Evolutionary conservation across 2,329 filamentous ascomycete species (phyloP), one percentile per base, ranked within the genome.

Genomic region (Elsinoe arachidis): DNA sequence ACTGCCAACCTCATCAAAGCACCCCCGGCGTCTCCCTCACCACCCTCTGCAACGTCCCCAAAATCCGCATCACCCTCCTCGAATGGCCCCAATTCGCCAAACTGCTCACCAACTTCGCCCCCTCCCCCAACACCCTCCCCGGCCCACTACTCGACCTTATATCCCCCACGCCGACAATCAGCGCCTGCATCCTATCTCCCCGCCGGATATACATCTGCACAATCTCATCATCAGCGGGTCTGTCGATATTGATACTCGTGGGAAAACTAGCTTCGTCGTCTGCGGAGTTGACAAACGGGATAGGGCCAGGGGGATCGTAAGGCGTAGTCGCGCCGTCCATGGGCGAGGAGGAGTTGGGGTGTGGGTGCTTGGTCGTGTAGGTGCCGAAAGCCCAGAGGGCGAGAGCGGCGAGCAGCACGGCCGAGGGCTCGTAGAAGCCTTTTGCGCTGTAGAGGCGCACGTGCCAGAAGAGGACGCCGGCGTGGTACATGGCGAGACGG

Each of bases 321-420:
- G 93, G 93, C 6, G 93, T 99, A 38, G 90, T 89, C 56, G 90
- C 89, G 64, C 93, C 93, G 60, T 78, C 76, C 46, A 86, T 79
- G 60, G 86, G 84, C 58, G 63, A 65, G 11, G 86, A 85, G 72
- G 92, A 85, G 55, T 43, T 46, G 12, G 43, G 39, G 19, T 21
- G 19, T 7, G 54, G 54, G 38, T 56, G 54, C 12, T 49, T 56
- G 17, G 54, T 43, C 9, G 61, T 51, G 39, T 63, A 68, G 5
- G 63, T 67, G 2, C 72, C 68, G 60, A 76, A 87, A 0, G 80
- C 79, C 86, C 86, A 89, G 11, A 88, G 70, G 0, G 80, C 79
- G 2, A 89, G 72, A 9, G 80, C 76, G 2, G 82, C 83, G 62
- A 88, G 83, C 62, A 86, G 84, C 0, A 87, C 77, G 0, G 80